Percentiles rank a stretch among this genome's conserved stretches.
These are phyloP conservation scores for Cercospora zeae-maydis DNA, from an alignment of 2,329 filamentous ascomycete species.

Conservation along the genomic window DNA sequence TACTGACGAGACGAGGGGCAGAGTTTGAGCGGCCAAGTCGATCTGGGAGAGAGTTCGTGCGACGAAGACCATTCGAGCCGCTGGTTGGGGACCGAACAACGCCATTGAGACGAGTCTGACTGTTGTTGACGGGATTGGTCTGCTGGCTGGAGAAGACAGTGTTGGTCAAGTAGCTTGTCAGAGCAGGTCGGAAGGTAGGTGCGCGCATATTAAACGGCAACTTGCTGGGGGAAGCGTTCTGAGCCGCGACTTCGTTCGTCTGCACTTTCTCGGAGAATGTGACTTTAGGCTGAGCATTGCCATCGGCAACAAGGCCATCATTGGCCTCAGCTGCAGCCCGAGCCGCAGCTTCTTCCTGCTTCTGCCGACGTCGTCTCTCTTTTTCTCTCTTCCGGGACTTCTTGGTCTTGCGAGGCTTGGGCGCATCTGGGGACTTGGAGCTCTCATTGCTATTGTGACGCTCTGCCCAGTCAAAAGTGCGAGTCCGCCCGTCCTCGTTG, in stretches of 20 bases:
- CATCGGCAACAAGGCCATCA: background rate
- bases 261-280: constrained; percentile 41
- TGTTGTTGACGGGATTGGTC: constrained; percentile 29
- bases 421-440: constrained; percentile 29
- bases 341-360: constrained; percentile 34
- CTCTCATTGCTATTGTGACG: constrained; percentile 28
- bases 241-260: constrained; percentile 10
- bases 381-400: constrained; percentile 44
- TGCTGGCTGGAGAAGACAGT: constrained; percentile 60
- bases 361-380: constrained; percentile 46
- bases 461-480: constrained; percentile 25
- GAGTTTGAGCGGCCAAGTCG: constrained; percentile 50
- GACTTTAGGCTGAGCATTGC: constrained; percentile 30
- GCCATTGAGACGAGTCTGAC: constrained; percentile 12
- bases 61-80: constrained; percentile 53
- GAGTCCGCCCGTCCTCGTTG: constrained; percentile 31
- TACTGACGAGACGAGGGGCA: constrained; percentile 17
- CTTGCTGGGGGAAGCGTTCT: constrained; percentile 21
- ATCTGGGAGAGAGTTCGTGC: constrained; percentile 71
- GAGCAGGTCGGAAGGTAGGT: constrained; percentile 56
- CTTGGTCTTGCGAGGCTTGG: constrained; percentile 45
- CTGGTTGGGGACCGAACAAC: constrained; percentile 21
- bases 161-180: constrained; percentile 65
- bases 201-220: constrained; percentile 36
- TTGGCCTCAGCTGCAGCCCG: constrained; percentile 15